Conservation (phyloP, 2,329 filamentous ascomycete species). For the Sodiomyces alkalinus region DNA sequence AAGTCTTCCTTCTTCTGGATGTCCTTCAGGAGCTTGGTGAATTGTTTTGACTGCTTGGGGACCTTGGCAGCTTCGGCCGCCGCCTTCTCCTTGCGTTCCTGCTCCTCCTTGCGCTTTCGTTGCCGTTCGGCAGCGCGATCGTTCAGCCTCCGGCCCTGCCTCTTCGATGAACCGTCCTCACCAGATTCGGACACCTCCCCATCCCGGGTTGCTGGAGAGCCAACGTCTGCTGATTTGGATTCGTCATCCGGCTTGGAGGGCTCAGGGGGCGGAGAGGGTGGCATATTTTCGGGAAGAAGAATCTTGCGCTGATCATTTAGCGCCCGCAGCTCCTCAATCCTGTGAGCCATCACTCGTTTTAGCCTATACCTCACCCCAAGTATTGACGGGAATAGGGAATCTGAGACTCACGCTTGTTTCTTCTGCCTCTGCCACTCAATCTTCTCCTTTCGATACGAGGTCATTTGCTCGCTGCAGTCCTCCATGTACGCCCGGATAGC, state of each 20-base stretch:
- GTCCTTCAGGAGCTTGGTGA: slow-evolving; percentile 72
- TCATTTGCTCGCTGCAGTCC: slow-evolving; percentile 88
- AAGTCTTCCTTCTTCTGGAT: slow-evolving; percentile 75
- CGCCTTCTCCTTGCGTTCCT: slow-evolving; percentile 40
- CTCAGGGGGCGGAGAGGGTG: slow-evolving; percentile 43
- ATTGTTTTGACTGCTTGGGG: slow-evolving; percentile 73
- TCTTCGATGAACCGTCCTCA: slow-evolving; percentile 41
- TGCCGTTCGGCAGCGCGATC: slow-evolving; percentile 59
- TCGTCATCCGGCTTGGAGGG: slow-evolving; percentile 35
- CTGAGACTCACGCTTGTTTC: slow-evolving; percentile 42
- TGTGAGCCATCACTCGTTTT: slow-evolving; percentile 20
- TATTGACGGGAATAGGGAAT: too few relatives aligned
- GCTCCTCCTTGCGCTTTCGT: slow-evolving; percentile 61
- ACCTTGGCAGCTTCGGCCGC: slow-evolving; percentile 48
- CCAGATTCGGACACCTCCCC: slow-evolving; percentile 53
- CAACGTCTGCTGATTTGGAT: slow-evolving; percentile 44
- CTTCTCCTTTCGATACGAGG: slow-evolving; percentile 84
- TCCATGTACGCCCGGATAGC: slow-evolving; percentile 80
- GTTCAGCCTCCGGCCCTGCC: slow-evolving; percentile 42
- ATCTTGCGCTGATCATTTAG: slow-evolving; percentile 62
- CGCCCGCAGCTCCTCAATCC: slow-evolving; percentile 53
- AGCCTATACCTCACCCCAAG: not conserved
- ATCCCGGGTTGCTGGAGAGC: slow-evolving; percentile 45
- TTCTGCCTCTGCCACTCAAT: slow-evolving; percentile 79
- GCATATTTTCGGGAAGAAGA: slow-evolving; percentile 56